A percentile compares a stretch with the other conserved stretches of the same genome.
These are phyloP conservation scores for Phytophthora litchii DNA, from an alignment of 352 stramenopile genomes.

Conservation along the genomic window DNA sequence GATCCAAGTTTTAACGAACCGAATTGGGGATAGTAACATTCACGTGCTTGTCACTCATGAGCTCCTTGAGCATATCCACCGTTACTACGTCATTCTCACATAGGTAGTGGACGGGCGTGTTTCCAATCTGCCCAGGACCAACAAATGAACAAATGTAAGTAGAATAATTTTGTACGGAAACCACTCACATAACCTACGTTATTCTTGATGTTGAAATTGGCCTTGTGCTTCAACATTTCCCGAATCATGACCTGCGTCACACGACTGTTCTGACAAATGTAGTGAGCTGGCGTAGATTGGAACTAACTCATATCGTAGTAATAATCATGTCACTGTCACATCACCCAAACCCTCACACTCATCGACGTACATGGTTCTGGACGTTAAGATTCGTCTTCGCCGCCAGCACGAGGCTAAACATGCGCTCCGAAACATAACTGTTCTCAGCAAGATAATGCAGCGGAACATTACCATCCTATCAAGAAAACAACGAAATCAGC, in stretches of 20 bases:
- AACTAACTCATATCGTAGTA: constrained; percentile 45
- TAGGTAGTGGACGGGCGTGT: constrained; percentile 72
- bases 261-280: constrained; percentile 67
- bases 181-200: constrained; percentile 46
- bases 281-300: constrained; percentile 74
- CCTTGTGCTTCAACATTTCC: constrained; percentile 56
- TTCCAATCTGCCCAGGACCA: constrained; percentile 57
- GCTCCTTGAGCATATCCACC: constrained; percentile 59
- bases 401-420: constrained; percentile 49
- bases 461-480: constrained; percentile 65
- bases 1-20: constrained; percentile 28
- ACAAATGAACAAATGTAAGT: constrained; percentile 1
- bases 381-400: constrained; percentile 57
- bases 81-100: constrained; percentile 73
- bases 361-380: constrained; percentile 62
- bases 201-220: constrained; percentile 77
- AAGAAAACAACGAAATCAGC: constrained; percentile 1
- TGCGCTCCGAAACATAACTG: constrained; percentile 33
- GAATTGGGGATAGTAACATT: constrained; percentile 76
- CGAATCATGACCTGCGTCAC: constrained; percentile 51
- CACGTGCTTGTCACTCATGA: constrained; percentile 62
- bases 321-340: constrained; percentile 1
- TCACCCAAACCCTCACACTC: neutral
- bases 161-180: neutral
- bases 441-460: constrained; percentile 76